Evolutionary conservation across 163 green algal genomes (phyloP).

Genomic region (Scenedesmus sp.): DNA sequence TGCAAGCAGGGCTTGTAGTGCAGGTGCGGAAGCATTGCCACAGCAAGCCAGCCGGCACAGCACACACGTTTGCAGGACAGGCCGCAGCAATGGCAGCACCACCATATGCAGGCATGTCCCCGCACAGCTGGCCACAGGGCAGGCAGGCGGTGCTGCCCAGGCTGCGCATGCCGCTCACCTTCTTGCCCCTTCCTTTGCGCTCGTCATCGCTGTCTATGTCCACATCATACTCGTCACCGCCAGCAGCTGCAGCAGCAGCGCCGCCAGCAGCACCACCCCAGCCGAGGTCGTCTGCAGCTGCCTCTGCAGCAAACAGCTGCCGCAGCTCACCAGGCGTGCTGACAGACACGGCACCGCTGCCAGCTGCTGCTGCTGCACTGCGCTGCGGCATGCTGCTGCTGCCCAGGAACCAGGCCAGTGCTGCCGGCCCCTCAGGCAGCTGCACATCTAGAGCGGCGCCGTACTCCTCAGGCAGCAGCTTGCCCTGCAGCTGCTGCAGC

Average conservation of each 20-base stretch:
- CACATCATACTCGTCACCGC: slow-evolving; percentile 13
- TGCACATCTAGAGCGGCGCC: slow-evolving; percentile 48
- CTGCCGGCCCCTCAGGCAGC: background rate
- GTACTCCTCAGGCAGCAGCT: slow-evolving; percentile 49
- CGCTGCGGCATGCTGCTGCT: slow-evolving; percentile 3
- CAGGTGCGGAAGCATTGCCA: too few relatives aligned
- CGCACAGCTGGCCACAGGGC: too few relatives aligned
- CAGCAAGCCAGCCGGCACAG: background rate
- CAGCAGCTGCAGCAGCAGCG: background rate
- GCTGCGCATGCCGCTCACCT: slow-evolving; percentile 23
- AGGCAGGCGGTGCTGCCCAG: background rate
- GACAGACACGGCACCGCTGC: background rate
- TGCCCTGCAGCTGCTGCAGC: background rate
- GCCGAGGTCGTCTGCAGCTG: slow-evolving; percentile 13
- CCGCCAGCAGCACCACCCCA: background rate
- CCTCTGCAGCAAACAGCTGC: slow-evolving; percentile 39
- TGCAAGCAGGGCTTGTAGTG: background rate
- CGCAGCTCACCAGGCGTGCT: slow-evolving; percentile 38
- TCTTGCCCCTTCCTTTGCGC: slow-evolving; percentile 38
- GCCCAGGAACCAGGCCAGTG: slow-evolving; percentile 34
- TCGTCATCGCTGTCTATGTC: slow-evolving; percentile 57
- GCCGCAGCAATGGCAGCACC: background rate
- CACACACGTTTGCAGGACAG: background rate
- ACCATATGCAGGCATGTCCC: too few relatives aligned
- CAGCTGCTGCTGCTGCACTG: background rate